phyloP scores from a whole-genome alignment of 2,329 filamentous ascomycete genomes.

The Metarhizium brunneum region DNA sequence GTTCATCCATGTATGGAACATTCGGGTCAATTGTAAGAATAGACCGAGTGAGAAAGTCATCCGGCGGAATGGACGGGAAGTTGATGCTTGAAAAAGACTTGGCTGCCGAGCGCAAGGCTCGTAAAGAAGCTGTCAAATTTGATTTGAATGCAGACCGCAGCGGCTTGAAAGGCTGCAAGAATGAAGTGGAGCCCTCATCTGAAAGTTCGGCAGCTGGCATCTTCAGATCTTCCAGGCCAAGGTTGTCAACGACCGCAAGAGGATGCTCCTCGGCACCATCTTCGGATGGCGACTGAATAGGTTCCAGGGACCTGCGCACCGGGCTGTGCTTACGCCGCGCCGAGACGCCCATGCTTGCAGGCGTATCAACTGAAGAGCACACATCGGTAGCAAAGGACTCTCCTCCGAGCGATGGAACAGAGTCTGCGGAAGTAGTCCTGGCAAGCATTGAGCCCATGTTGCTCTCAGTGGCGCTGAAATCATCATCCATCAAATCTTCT shows the following conservation, averaged over 20 bases:
- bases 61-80: slow-evolving; percentile 53
- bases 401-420: slow-evolving; percentile 48
- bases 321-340: slow-evolving; percentile 26
- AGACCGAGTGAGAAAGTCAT: slow-evolving; percentile 58
- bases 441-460: slow-evolving; percentile 40
- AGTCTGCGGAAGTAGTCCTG: slow-evolving; percentile 50
- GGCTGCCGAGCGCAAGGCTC: slow-evolving; percentile 54
- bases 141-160: slow-evolving; percentile 56
- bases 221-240: slow-evolving; percentile 41
- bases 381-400: slow-evolving; percentile 44
- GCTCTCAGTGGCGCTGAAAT: slow-evolving; percentile 40
- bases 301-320: slow-evolving; percentile 41
- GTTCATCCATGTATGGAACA: slow-evolving; percentile 59
- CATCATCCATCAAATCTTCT: slow-evolving; percentile 45
- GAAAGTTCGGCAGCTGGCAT: slow-evolving; percentile 21
- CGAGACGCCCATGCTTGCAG: slow-evolving; percentile 28
- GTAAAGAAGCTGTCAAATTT: slow-evolving; percentile 57
- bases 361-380: slow-evolving; percentile 40
- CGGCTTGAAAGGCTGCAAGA: slow-evolving; percentile 34
- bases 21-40: slow-evolving; percentile 58
- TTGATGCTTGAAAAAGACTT: slow-evolving; percentile 54
- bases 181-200: background rate
- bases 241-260: slow-evolving; percentile 26
- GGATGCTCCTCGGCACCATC: slow-evolving; percentile 43
- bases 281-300: slow-evolving; percentile 46